Percentiles rank a stretch among this genome's conserved stretches.
These are phyloP conservation scores for Dothiorella sarmentorum DNA, from an alignment of 2,329 filamentous ascomycete species.

Conservation along the genomic window DNA sequence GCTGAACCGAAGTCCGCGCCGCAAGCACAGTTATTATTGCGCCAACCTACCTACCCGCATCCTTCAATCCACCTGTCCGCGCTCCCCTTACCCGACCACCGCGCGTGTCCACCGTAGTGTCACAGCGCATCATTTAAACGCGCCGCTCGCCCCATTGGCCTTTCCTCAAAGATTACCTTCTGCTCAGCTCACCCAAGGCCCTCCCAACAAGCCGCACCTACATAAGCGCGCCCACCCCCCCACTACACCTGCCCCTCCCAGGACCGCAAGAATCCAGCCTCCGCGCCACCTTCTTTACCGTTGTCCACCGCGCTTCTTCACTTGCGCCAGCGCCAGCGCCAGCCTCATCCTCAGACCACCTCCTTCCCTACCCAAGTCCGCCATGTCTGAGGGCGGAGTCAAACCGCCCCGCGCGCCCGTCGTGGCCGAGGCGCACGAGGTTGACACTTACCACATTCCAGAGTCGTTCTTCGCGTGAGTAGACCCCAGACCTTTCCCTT, in stretches of 20 bases:
- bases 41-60: slow-evolving; percentile 4
- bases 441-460: slow-evolving; percentile 67
- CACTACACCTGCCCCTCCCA: background rate
- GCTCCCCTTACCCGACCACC: slow-evolving; percentile 7
- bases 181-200: background rate
- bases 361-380: background rate
- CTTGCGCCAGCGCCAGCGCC: slow-evolving; percentile 5
- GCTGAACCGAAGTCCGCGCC: background rate
- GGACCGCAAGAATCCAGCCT: background rate
- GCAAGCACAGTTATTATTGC: slow-evolving; percentile 6
- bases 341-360: background rate
- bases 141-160: slow-evolving; percentile 7
- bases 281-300: background rate
- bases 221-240: background rate
- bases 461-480: slow-evolving; percentile 45
- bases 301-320: background rate
- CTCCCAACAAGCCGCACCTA: background rate
- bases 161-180: background rate
- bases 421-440: slow-evolving; percentile 71
- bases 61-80: slow-evolving; percentile 8
- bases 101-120: slow-evolving; percentile 12
- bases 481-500: background rate
- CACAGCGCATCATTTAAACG: slow-evolving; percentile 12
- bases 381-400: slow-evolving; percentile 45
- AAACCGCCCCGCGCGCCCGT: slow-evolving; percentile 45